Base-by-base conservation (phyloP, 306 rosid species). In the Sechiopsis laciniata region DNA sequence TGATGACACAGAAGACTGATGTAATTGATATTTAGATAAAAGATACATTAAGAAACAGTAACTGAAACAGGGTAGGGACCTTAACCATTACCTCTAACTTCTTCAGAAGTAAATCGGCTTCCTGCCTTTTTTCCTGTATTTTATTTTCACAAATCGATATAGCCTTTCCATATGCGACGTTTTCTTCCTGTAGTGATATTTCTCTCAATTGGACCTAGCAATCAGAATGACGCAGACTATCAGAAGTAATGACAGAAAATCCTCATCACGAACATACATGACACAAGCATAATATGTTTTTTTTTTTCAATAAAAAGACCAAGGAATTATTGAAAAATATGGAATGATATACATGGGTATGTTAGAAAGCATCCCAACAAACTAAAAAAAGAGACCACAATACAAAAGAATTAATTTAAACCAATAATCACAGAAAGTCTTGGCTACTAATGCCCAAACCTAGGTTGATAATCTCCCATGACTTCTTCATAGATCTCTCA, bases 171-270 rank as follows among this genome's bases (percentile, higher is more conserved):
- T 69, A 91, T 11, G 87, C 96, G 29, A 77, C 84, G 75, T 90
- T 94, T 80, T 94, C 96, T 81, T 89, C 98, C 76, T 79, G 87
- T 69, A 90, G 80, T 0, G 95, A 85, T 76, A 80, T 77, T 85
- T 90, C 92, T 79, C 98, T 85, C 74, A 87, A 85, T 55, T 89
- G 96, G 37, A 93, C 97, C 98, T 93, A 85, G 46, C 15, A 51
- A 70, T 9, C 55, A 46, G 40, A 56, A 67, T 2, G 12, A 22
- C 48, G 3, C 22, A 2, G 61, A 40, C 53, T 21, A 69, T 52
- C 65, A 55, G 59, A 10, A 54, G 16, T 32, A 37, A 40, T 19
- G 10, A 13, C 69, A 62, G 13, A 14, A 15, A 10, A 29, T 15
- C 15, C 21, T 29, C 21, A 14, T 61, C 29, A 40, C 19, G 24